phyloP scores from a whole-genome alignment of 2,329 filamentous ascomycete genomes.

The Rasamsonia emersonii region DNA sequence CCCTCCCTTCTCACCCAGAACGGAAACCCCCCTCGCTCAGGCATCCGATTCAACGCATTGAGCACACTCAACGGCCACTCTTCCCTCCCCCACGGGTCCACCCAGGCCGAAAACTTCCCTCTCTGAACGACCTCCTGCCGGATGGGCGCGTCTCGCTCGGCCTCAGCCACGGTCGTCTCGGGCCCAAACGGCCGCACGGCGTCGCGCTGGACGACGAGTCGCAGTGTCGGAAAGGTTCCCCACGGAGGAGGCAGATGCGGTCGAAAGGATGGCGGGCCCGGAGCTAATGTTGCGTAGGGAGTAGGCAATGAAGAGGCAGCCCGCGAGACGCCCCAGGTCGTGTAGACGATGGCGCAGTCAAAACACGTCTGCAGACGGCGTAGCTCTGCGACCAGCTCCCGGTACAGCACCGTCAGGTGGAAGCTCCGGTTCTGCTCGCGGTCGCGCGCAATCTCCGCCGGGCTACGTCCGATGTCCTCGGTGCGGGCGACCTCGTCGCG shows the following conservation, averaged over 20 bases:
- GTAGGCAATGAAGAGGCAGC: slow-evolving; percentile 6
- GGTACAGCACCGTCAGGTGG: slow-evolving; percentile 22
- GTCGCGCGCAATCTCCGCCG: slow-evolving; percentile 19
- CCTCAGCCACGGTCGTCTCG: slow-evolving; percentile 23
- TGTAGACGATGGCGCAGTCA: slow-evolving; percentile 32
- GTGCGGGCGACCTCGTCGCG: slow-evolving; percentile 35
- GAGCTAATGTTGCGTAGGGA: slow-evolving; percentile 11
- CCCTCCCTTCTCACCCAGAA: slow-evolving; percentile 21
- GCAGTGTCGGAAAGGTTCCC: slow-evolving; percentile 29
- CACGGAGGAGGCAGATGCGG: slow-evolving; percentile 30
- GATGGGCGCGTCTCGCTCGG: slow-evolving; percentile 24
- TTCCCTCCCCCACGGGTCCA: slow-evolving; percentile 28
- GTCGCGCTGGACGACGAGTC: slow-evolving; percentile 29
- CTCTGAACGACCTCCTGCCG: slow-evolving; percentile 26
- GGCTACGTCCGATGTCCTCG: slow-evolving; percentile 25
- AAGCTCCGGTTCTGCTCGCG: slow-evolving; percentile 21
- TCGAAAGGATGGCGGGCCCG: slow-evolving; percentile 20
- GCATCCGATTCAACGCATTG: slow-evolving; percentile 18
- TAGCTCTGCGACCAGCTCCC: slow-evolving; percentile 20
- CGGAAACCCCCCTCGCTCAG: slow-evolving; percentile 20
- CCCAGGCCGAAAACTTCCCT: slow-evolving; percentile 28
- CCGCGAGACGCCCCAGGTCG: slow-evolving; percentile 18
- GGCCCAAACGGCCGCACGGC: slow-evolving; percentile 27
- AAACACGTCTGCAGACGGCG: slow-evolving; percentile 29
- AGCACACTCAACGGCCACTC: slow-evolving; percentile 26